Base-by-base conservation (phyloP, 495 filamentous ascomycete genomes). In the Letharia columbiana region DNA sequence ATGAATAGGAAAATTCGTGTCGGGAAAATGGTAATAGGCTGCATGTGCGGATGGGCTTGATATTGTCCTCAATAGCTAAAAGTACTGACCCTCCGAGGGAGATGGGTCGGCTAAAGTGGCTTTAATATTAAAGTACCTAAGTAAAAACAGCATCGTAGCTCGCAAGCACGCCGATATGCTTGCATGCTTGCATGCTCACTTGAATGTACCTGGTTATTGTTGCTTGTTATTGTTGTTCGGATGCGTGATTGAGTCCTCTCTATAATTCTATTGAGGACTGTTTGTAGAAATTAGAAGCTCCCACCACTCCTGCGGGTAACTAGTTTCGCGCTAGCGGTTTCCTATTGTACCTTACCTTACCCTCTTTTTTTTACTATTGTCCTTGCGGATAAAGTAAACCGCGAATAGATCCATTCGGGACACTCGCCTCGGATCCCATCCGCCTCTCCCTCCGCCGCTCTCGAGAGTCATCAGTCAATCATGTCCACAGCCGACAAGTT, bases 401-500 rank as follows among this genome's bases (percentile, higher is more conserved):
- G 23, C 23, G 23, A 28, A 28, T 28, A 28, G 23, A 28, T 28
- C 28, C 28, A 54, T 33, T 31, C 50, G 23, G 50, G 2, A 31
- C 23, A 31, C 1, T 0, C 28, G 50, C 23, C 8, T 50, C 13
- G 40, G 44, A 56, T n/a, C 45, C 17, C 6, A 64, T 7, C 28
- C 47, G 39, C 39, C 31, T 23, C 37, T 31, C 4, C 10, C 23
- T 28, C 23, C 23, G 23, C 23, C 23, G 23, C 23, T 28, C 23
- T 28, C 23, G 23, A 28, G 23, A 28, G 23, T 1, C 23, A 28
- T 28, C 23, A 54, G 4, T 15, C 41, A 2, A 18, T 64, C 44
- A 87, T 74, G 78, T 83, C 90, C 90, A 93, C 75, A 92, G 77
- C 67, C 90, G 83, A 79, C 87, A 89, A 6, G 89, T 93, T 47